Percentiles rank a stretch among this genome's conserved stretches.
Evolutionary conservation across 306 rosid genomes (phyloP).

Genomic region (Rosa multiflora): DNA sequence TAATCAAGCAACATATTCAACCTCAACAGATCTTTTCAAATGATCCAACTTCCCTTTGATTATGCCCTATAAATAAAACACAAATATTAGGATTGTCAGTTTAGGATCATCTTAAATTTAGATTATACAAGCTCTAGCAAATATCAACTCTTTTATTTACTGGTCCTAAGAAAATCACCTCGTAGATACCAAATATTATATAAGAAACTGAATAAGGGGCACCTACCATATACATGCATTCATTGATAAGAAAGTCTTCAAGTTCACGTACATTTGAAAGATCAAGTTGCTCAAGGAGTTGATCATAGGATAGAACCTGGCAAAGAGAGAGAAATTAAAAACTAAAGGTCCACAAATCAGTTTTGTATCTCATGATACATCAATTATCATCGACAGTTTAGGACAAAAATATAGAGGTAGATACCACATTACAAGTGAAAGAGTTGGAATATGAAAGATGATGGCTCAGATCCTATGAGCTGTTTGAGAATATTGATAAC

Average conservation of each 20-base stretch:
- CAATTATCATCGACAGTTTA: not conserved
- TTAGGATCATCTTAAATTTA: not conserved
- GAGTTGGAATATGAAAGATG: not conserved
- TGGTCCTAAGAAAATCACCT: not conserved
- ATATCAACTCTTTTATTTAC: not conserved
- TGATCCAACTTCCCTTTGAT: constrained; percentile 27
- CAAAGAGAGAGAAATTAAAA: not conserved
- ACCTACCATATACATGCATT: constrained; percentile 23
- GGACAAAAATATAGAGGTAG: not conserved
- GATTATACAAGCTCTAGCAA: not conserved
- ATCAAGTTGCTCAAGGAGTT: constrained; percentile 24
- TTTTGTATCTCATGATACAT: not conserved
- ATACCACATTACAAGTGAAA: not conserved
- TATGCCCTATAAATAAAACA: constrained; percentile 16
- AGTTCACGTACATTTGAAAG: constrained; percentile 27
- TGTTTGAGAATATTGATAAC: not conserved
- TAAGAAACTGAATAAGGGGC: not conserved
- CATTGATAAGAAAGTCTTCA: constrained; percentile 25
- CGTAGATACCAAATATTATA: not conserved
- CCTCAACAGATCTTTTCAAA: constrained; percentile 24
- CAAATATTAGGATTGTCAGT: not conserved
- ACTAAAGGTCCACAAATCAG: not conserved
- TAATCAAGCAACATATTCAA: constrained; percentile 6
- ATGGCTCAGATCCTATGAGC: not conserved
- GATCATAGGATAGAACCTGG: constrained; percentile 23